Conservation (phyloP, 2,329 filamentous ascomycete genomes). For the Arachnopeziza araneosa region DNA sequence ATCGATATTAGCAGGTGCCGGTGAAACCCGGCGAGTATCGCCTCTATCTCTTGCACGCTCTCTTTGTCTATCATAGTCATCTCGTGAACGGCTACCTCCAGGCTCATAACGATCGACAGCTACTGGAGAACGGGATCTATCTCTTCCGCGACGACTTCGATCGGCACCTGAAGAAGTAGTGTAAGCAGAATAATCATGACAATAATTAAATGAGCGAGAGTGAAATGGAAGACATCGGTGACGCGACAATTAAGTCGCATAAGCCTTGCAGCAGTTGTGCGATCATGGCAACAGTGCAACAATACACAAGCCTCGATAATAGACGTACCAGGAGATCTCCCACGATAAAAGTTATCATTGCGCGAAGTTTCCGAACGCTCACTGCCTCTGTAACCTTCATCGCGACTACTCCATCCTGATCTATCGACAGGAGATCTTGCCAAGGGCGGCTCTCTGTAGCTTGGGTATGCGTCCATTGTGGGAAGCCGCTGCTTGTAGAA, state of each 20-base stretch:
- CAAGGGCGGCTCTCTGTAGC: conserved; percentile 28
- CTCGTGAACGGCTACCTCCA: conserved; percentile 51
- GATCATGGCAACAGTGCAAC: not conserved
- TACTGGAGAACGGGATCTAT: conserved; percentile 63
- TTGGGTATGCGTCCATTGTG: conserved; percentile 27
- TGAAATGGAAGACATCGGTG: not conserved
- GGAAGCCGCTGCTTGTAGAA: conserved; percentile 2
- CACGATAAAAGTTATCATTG: conserved; percentile 57
- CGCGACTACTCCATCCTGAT: conserved; percentile 30
- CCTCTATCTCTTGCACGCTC: conserved; percentile 33
- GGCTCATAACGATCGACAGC: conserved; percentile 75
- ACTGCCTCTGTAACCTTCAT: conserved; percentile 25
- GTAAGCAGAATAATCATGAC: conserved; percentile 14
- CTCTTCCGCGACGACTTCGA: conserved; percentile 46
- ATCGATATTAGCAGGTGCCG: conserved; percentile 67
- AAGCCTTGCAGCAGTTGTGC: not conserved
- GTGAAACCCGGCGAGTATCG: conserved; percentile 56
- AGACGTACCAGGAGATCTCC: conserved; percentile 64
- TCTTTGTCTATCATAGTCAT: conserved; percentile 52
- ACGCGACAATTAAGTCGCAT: not conserved
- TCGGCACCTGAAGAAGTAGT: conserved; percentile 44
- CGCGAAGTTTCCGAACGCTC: conserved; percentile 36
- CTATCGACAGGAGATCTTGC: conserved; percentile 31
- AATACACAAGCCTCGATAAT: not conserved
- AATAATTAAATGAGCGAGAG: not conserved